Percentiles rank a stretch among this genome's conserved stretches.
phyloP scores from a whole-genome alignment of 805 yeast genomes.

The Ogataea trehaloabstinens region DNA sequence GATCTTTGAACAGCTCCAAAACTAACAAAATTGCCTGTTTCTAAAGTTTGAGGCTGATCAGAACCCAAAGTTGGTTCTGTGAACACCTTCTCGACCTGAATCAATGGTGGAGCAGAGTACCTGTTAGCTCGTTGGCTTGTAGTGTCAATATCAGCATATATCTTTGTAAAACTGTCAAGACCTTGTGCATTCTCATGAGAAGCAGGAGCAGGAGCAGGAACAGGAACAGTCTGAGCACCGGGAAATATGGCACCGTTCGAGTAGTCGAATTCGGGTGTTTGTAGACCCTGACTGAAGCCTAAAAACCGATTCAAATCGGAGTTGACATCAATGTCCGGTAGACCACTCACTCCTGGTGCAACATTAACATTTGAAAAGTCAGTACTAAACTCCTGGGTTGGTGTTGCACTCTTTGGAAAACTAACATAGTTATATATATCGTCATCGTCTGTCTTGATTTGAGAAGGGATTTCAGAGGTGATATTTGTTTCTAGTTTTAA shows the following conservation, averaged over 20 bases:
- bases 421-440: constrained; percentile 11
- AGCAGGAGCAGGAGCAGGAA: background rate
- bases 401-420: constrained; percentile 9
- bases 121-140: background rate
- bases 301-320: background rate
- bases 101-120: constrained; percentile 9
- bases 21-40: constrained; percentile 1
- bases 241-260: background rate
- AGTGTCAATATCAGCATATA: background rate
- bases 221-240: background rate
- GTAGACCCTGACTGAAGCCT: background rate
- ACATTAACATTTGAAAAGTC: background rate
- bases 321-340: background rate
- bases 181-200: background rate
- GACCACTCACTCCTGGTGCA: background rate
- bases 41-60: background rate
- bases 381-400: constrained; percentile 3
- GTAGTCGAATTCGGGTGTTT: too few relatives aligned
- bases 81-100: constrained; percentile 17
- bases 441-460: constrained; percentile 9
- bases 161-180: background rate
- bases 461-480: background rate
- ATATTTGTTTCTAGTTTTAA: too few relatives aligned
- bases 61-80: constrained; percentile 5
- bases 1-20: background rate